Evolutionary conservation across 495 filamentous ascomycete genomes (phyloP).

Genomic region (Aspergillus sclerotiicarbonarius): DNA sequence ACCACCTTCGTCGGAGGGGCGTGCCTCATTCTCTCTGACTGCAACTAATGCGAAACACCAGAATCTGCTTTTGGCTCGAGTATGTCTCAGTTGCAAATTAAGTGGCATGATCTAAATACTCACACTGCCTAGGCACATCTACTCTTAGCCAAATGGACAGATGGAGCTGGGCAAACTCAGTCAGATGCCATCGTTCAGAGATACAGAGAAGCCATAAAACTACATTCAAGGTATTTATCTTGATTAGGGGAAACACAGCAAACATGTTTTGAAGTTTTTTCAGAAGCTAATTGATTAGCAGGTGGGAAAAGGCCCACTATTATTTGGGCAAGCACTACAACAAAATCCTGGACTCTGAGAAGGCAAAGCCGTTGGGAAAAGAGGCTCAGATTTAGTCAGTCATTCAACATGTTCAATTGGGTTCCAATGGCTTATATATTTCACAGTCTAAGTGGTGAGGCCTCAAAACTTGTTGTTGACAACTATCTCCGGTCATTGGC

Average conservation of each 20-base stretch:
- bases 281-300: conserved; percentile 18
- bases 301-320: conserved; percentile 96
- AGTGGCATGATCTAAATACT: neutral
- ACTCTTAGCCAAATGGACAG: conserved; percentile 94
- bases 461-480: conserved; percentile 83
- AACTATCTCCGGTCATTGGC: conserved; percentile 85
- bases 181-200: conserved; percentile 70
- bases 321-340: conserved; percentile 97
- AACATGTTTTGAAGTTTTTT: neutral
- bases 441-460: conserved; percentile 65
- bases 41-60: conserved; percentile 41
- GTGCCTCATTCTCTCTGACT: conserved; percentile 29
- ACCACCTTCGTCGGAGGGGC: conserved; percentile 44
- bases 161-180: conserved; percentile 86
- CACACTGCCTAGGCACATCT: conserved; percentile 59
- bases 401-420: neutral
- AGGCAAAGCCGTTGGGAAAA: conserved; percentile 65
- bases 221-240: conserved; percentile 36
- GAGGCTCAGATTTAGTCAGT: conserved; percentile 54
- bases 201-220: conserved; percentile 68
- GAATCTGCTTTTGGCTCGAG: conserved; percentile 47
- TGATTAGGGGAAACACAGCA: too few relatives aligned
- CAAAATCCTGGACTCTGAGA: conserved; percentile 89
- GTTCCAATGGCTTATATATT: conserved; percentile 6
- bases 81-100: conserved; percentile 14